phyloP scores from a whole-genome alignment of 805 yeast genomes.

The Lipomyces kockii region DNA sequence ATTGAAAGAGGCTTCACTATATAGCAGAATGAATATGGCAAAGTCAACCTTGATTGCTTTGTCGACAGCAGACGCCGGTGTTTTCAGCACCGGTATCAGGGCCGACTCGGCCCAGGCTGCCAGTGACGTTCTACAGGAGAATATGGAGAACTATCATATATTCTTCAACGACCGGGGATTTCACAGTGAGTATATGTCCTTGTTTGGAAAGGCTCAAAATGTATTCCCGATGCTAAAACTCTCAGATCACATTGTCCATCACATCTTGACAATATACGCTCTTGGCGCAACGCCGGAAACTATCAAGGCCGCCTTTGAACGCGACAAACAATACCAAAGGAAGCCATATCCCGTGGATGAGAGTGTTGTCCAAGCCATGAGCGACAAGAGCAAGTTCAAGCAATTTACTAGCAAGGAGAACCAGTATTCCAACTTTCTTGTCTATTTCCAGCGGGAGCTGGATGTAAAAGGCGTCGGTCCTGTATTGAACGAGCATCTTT shows the following conservation, averaged over 20 bases:
- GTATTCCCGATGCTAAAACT: neutral
- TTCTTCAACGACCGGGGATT: neutral
- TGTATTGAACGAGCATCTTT: neutral
- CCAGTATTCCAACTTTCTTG: neutral
- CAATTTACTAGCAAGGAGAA: neutral
- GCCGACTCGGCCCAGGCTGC: conserved; percentile 1
- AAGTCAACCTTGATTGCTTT: neutral
- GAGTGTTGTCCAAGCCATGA: conserved; percentile 1
- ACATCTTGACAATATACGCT: neutral
- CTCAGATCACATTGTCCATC: neutral
- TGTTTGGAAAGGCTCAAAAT: neutral
- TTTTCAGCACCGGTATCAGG: neutral
- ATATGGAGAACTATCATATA: neutral
- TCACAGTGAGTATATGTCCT: neutral
- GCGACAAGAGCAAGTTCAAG: neutral
- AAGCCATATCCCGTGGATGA: neutral
- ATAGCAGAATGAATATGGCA: neutral
- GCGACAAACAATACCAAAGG: neutral
- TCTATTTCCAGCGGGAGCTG: conserved; percentile 1
- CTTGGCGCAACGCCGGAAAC: neutral
- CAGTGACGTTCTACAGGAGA: conserved; percentile 1
- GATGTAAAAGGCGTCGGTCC: neutral
- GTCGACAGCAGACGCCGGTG: neutral
- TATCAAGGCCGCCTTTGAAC: neutral
- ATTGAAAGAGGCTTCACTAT: neutral